A percentile compares a stretch with the other conserved stretches of the same genome.
Conservation (phyloP, 2,329 filamentous ascomycete genomes). For the Colletotrichum orchidophilum region DNA sequence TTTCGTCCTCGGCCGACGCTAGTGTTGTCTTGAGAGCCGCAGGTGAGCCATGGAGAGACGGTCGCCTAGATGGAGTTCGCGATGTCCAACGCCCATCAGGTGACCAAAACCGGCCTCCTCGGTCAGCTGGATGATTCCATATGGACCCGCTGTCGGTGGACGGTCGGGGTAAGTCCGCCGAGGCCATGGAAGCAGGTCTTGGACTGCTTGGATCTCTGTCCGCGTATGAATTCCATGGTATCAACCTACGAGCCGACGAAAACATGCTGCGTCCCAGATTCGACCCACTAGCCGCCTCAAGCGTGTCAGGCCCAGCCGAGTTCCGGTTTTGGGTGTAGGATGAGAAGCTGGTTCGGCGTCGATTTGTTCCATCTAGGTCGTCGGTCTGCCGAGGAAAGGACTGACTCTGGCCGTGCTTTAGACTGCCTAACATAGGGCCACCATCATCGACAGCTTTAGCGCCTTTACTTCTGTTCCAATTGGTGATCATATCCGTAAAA, state of each 20-base stretch:
- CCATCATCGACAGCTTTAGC: constrained; percentile 65
- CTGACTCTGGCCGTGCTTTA: constrained; percentile 79
- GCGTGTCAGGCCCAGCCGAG: constrained; percentile 56
- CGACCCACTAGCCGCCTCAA: constrained; percentile 39
- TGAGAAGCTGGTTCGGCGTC: constrained; percentile 66
- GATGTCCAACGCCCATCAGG: constrained; percentile 62
- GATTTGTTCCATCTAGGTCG: constrained; percentile 63
- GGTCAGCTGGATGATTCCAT: constrained; percentile 69
- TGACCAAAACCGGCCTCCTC: constrained; percentile 74
- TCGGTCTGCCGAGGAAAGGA: constrained; percentile 75
- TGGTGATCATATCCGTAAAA: constrained; percentile 65
- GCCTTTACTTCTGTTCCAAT: constrained; percentile 68
- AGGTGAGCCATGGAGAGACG: constrained; percentile 82
- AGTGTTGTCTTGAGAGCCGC: constrained; percentile 68
- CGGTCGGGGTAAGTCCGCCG: constrained; percentile 76
- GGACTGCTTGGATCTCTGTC: constrained; percentile 69
- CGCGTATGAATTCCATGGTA: constrained; percentile 55
- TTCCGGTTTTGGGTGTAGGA: constrained; percentile 68
- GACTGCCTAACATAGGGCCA: constrained; percentile 72
- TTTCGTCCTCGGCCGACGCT: constrained; percentile 72
- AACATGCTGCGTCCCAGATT: constrained; percentile 31
- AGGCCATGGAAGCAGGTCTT: constrained; percentile 74
- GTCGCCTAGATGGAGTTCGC: constrained; percentile 79
- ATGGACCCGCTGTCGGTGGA: constrained; percentile 83
- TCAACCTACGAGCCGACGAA: constrained; percentile 52